Conservation (phyloP, 371 early-diverging fungal species). For the Mortierella sp. region DNA sequence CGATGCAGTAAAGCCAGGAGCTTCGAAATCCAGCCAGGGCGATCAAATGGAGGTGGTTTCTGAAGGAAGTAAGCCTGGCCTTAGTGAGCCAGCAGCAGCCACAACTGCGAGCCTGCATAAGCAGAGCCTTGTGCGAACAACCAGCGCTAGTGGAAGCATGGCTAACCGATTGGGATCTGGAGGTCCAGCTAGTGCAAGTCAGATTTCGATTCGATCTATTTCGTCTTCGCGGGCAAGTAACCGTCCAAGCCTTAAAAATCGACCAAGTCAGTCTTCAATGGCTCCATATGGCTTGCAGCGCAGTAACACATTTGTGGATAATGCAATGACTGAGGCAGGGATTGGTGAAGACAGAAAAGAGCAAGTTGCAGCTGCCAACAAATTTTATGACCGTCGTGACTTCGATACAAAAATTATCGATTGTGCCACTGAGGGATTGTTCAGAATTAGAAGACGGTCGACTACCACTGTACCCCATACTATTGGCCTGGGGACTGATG, state of each 20-base stretch:
- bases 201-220: conserved; percentile 2
- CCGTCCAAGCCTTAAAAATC: conserved; percentile 1
- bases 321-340: conserved; percentile 43
- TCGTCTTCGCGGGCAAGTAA: neutral
- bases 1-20: neutral
- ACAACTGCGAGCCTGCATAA: neutral
- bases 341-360: conserved; percentile 21
- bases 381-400: conserved; percentile 54
- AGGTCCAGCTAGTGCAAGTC: neutral
- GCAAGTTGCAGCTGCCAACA: conserved; percentile 22
- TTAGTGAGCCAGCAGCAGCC: neutral
- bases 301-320: conserved; percentile 39
- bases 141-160: neutral
- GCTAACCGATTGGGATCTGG: neutral
- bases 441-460: conserved; percentile 1
- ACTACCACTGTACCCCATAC: neutral
- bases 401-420: conserved; percentile 38
- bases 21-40: neutral
- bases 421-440: conserved; percentile 6
- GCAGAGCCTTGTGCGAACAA: neutral
- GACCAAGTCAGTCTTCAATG: neutral
- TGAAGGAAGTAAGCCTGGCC: neutral
- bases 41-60: neutral
- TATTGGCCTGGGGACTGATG: neutral
- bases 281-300: conserved; percentile 9